Evolutionary conservation across 495 filamentous ascomycete species (phyloP).

Genomic region (Hypoxylon perforatum): DNA sequence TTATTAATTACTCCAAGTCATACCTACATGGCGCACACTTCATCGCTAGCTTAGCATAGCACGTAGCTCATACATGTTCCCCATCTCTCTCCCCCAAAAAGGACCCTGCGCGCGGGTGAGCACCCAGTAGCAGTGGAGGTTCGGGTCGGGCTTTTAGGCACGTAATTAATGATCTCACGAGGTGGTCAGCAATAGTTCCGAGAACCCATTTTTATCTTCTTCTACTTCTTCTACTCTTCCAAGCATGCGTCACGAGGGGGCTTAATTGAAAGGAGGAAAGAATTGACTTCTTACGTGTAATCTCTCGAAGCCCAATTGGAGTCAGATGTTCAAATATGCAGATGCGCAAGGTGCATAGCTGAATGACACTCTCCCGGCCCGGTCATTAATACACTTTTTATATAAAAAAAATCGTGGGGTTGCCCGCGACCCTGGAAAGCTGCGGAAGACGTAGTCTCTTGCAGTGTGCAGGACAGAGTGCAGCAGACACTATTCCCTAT

Average conservation of each 20-base stretch:
- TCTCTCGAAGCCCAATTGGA: background rate
- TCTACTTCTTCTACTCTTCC: background rate
- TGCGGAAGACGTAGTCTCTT: conserved; percentile 3
- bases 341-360: too few species aligned
- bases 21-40: conserved; percentile 20
- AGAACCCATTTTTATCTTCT: conserved; percentile 2
- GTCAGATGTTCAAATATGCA: background rate
- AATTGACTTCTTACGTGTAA: conserved; percentile 6
- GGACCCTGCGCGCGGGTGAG: too few species aligned
- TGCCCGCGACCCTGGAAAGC: background rate
- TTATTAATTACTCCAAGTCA: conserved; percentile 43
- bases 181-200: conserved; percentile 16
- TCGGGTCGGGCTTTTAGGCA: conserved; percentile 39
- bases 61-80: background rate
- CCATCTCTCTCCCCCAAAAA: too few species aligned
- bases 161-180: conserved; percentile 35
- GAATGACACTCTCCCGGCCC: too few species aligned
- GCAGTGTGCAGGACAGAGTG: background rate
- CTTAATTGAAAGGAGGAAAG: background rate
- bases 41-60: background rate
- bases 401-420: background rate
- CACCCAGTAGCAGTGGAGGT: conserved; percentile 12
- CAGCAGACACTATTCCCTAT: conserved; percentile 2
- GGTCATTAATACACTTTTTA: background rate
- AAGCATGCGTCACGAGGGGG: background rate